Percentiles rank a stretch among this genome's conserved stretches.
These are phyloP conservation scores for Saturnispora ahearnii DNA, from an alignment of 805 yeast species.

Conservation along the genomic window DNA sequence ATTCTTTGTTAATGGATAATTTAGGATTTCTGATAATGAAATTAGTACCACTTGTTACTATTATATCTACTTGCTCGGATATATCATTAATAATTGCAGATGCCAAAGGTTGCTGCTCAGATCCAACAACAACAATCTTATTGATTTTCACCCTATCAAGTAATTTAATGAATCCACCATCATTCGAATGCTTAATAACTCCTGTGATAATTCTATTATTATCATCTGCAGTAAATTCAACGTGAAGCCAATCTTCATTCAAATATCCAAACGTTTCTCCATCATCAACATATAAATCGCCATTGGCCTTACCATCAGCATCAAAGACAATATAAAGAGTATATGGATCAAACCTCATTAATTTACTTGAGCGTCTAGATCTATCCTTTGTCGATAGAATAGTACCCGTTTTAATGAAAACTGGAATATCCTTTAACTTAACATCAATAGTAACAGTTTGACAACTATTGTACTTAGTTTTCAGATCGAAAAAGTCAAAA, in stretches of 20 bases:
- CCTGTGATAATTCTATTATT: constrained; percentile 28
- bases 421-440: constrained; percentile 56
- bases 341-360: constrained; percentile 75
- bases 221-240: constrained; percentile 33
- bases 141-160: constrained; percentile 40
- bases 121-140: constrained; percentile 43
- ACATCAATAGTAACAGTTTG: constrained; percentile 38
- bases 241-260: constrained; percentile 40
- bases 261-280: constrained; percentile 60
- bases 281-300: constrained; percentile 67
- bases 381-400: constrained; percentile 61
- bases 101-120: background rate
- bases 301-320: constrained; percentile 36
- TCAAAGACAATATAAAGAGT: constrained; percentile 58
- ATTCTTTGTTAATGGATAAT: constrained; percentile 36
- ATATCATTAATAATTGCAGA: constrained; percentile 3
- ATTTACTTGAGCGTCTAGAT: constrained; percentile 67
- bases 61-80: background rate
- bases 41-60: constrained; percentile 21
- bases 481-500: constrained; percentile 37
- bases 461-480: constrained; percentile 24
- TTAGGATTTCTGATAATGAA: constrained; percentile 40
- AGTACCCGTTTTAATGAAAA: constrained; percentile 70
- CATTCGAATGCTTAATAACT: constrained; percentile 13
- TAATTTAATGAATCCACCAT: constrained; percentile 18